These are phyloP conservation scores for Hymenoscyphus infarciens DNA, from an alignment of 2,329 filamentous ascomycete species.

Conservation along the genomic window DNA sequence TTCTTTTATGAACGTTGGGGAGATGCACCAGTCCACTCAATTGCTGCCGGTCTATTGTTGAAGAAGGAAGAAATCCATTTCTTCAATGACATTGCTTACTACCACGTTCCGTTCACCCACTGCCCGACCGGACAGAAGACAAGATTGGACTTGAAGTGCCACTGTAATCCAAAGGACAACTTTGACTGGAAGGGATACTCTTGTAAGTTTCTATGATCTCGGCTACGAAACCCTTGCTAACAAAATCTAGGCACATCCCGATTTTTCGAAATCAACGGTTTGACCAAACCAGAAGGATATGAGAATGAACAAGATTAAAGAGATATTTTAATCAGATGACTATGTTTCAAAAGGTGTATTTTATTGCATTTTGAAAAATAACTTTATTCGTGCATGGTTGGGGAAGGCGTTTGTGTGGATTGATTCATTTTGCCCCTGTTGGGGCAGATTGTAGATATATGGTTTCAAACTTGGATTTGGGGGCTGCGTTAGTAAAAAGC, in stretches of 20 bases:
- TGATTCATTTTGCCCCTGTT: background rate
- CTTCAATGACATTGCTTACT: constrained; percentile 98
- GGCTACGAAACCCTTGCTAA: constrained; percentile 20
- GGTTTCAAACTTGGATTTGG: background rate
- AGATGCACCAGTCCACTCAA: constrained; percentile 97
- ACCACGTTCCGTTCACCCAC: constrained; percentile 96
- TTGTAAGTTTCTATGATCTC: constrained; percentile 59
- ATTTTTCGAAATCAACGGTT: constrained; percentile 78
- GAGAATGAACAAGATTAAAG: constrained; percentile 61
- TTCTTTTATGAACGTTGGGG: constrained; percentile 99
- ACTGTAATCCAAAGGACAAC: constrained; percentile 93
- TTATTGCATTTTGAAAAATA: constrained; percentile 3
- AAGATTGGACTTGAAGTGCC: constrained; percentile 80
- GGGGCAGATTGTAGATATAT: constrained; percentile 1
- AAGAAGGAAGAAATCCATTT: constrained; percentile 95
- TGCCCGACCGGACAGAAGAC: constrained; percentile 89
- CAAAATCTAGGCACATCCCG: constrained; percentile 66
- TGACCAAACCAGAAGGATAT: constrained; percentile 82
- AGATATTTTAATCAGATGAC: background rate
- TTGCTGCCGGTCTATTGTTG: constrained; percentile 81
- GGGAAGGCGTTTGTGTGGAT: constrained; percentile 1
- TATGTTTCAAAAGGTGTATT: background rate
- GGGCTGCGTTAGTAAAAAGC: background rate
- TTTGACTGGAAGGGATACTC: constrained; percentile 99
- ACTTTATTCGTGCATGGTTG: constrained; percentile 1